Base-by-base conservation (phyloP, 345 rosid species). In the Arabidopsis suecica region DNA sequence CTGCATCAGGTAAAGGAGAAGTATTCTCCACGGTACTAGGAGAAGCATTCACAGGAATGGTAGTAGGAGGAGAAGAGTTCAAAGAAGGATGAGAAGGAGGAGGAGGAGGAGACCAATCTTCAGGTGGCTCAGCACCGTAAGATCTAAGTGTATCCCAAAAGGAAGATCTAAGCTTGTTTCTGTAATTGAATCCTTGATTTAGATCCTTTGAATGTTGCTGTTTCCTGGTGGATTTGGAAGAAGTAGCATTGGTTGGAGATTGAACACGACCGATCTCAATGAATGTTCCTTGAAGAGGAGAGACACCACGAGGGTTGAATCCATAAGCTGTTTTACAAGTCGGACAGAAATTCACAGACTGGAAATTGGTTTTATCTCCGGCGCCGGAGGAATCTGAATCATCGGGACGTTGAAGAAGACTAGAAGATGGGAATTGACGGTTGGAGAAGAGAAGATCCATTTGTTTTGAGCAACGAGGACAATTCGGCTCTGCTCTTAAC, bases 241-340 rank as follows among this genome's bases (percentile, higher is more conserved):
- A 65, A 55, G 55, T 71, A 58, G 42, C 76, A 40, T 18, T 66
- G 42, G 40, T 61, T 50, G 76, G 82, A 9, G 76, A 77, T 11
- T 72, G 69, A 48, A 76, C 77, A 47, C 89, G 78, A 23, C 91
- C 89, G 76, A 94, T 88, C 86, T 94, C 98, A 16, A 88, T 71
- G 69, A 94, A 94, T n/a, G 87, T 94, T 11, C 98, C 98, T 64
- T 90, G 97, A 1, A 91, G 90, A 32, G 96, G 95, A 48, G 88
- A 82, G 67, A 80, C 83, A 54, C 84, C 80, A 77, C 65, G 64
- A 25, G 95, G 95, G n/a, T 87, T 84, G 58, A 87, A 89, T 61
- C 89, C 89, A 70, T 89, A 94, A 33, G 96, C 96, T 0, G 95
- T 85, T 81, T 89, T 91, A 75, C 98, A 94, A 82, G 80, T 88